Evolutionary conservation across 768 basidiomycete genomes (phyloP).

Genomic region (Russula emetica): DNA sequence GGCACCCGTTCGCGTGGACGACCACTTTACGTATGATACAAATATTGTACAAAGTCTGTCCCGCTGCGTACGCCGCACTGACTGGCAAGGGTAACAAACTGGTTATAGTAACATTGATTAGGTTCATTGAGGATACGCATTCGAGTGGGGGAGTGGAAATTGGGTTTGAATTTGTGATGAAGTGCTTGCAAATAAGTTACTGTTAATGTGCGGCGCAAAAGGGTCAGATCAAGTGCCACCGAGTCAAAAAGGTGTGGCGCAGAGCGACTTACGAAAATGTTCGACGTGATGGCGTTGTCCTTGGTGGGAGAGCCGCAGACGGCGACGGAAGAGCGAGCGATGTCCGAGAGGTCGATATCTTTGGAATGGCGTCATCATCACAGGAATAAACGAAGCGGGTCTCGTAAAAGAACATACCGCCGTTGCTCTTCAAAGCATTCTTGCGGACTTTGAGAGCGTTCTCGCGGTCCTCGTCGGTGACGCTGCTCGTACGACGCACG

Average conservation of each 20-base stretch:
- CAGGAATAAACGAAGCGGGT: no score
- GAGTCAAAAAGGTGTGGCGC: not conserved
- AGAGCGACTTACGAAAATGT: constrained; percentile 17
- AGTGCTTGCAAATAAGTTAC: constrained; percentile 21
- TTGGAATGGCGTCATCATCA: not conserved
- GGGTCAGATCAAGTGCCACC: constrained; percentile 3
- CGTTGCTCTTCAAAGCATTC: constrained; percentile 63
- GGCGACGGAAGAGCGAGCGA: constrained; percentile 79
- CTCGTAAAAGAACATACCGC: constrained; percentile 16
- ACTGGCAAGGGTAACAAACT: constrained; percentile 6
- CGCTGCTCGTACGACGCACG: constrained; percentile 36
- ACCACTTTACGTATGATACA: constrained; percentile 12
- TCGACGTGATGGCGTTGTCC: constrained; percentile 1
- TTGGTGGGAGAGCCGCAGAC: constrained; percentile 52
- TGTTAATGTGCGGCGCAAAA: constrained; percentile 6
- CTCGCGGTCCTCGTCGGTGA: constrained; percentile 62
- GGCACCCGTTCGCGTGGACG: not conserved
- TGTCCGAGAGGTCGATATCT: constrained; percentile 62
- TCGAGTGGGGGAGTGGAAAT: not conserved
- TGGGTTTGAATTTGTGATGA: constrained; percentile 13
- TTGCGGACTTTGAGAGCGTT: constrained; percentile 65
- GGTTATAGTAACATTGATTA: constrained; percentile 9
- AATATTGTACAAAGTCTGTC: constrained; percentile 20
- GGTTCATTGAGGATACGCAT: not conserved
- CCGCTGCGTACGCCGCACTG: constrained; percentile 1